phyloP scores from a whole-genome alignment of 345 rosid genomes.

The Moringa oleifera region DNA sequence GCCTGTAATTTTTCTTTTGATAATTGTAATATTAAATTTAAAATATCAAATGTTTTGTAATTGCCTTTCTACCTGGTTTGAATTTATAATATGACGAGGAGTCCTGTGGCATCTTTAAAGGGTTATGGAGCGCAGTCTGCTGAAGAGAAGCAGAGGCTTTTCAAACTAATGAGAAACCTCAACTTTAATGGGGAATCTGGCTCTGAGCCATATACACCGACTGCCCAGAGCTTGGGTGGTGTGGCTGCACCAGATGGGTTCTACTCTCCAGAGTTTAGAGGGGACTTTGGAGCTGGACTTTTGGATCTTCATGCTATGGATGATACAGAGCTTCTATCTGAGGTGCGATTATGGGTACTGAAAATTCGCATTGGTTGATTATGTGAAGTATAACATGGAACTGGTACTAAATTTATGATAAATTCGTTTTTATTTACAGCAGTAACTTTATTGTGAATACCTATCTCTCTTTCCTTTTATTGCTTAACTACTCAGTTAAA shows the following conservation, averaged over 20 bases:
- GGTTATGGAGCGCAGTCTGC: constrained; percentile 97
- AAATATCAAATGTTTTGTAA: background rate
- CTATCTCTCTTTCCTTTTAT: background rate
- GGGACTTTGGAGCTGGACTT: constrained; percentile 98
- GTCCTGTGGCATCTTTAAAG: constrained; percentile 33
- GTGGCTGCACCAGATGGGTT: constrained; percentile 64
- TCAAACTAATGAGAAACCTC: constrained; percentile 91
- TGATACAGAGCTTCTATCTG: constrained; percentile 90
- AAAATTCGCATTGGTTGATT: constrained; percentile 6
- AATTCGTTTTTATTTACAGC: background rate
- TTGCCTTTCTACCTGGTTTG: background rate
- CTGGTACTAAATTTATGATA: background rate
- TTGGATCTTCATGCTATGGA: constrained; percentile 98
- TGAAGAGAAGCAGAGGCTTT: constrained; percentile 95
- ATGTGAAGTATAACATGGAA: background rate
- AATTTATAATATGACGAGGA: background rate
- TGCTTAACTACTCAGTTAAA: too few relatives aligned
- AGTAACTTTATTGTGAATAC: background rate
- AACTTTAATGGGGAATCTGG: constrained; percentile 92
- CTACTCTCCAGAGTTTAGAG: constrained; percentile 88
- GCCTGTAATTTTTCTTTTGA: background rate
- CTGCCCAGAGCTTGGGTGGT: constrained; percentile 60
- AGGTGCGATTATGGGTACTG: constrained; percentile 46
- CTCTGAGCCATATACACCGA: constrained; percentile 64
- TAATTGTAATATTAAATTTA: background rate